Evolutionary conservation across 1,284 basidiomycete genomes (phyloP).

Genomic region (Boletus coffeatus): DNA sequence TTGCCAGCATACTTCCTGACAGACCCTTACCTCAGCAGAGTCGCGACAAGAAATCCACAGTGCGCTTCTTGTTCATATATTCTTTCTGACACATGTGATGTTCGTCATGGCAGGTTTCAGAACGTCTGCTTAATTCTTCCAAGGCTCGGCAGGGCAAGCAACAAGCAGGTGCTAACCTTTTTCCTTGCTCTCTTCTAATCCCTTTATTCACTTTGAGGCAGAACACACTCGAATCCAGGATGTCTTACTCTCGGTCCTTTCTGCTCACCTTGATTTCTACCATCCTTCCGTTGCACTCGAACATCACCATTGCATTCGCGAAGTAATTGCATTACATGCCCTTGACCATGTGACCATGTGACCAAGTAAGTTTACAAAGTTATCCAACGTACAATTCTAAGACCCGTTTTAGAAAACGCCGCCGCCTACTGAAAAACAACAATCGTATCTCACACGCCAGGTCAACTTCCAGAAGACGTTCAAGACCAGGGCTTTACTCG

Average conservation of each 20-base stretch:
- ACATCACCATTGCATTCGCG: constrained; percentile 49
- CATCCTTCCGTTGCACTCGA: constrained; percentile 57
- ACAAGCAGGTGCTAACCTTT: constrained; percentile 39
- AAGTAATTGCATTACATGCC: constrained; percentile 69
- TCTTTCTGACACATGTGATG: neutral
- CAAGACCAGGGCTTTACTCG: constrained; percentile 98
- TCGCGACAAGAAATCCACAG: constrained; percentile 27
- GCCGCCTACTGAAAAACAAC: constrained; percentile 90
- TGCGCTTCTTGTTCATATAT: constrained; percentile 9
- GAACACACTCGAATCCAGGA: constrained; percentile 55
- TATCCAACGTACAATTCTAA: constrained; percentile 7
- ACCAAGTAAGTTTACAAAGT: constrained; percentile 54
- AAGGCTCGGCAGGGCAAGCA: constrained; percentile 47
- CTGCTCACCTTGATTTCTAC: constrained; percentile 72
- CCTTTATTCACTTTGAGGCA: constrained; percentile 27
- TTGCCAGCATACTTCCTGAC: constrained; percentile 46
- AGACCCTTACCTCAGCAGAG: constrained; percentile 27
- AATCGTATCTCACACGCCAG: constrained; percentile 78
- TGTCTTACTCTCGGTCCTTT: constrained; percentile 58
- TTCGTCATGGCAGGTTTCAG: constrained; percentile 44
- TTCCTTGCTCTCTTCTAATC: neutral
- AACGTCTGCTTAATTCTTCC: constrained; percentile 54
- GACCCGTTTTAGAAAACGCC: constrained; percentile 68
- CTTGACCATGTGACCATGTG: constrained; percentile 82
- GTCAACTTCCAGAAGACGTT: constrained; percentile 58